Evolutionary conservation across 805 yeast species (phyloP).

Genomic region (Wickerhamiella azymoides): DNA sequence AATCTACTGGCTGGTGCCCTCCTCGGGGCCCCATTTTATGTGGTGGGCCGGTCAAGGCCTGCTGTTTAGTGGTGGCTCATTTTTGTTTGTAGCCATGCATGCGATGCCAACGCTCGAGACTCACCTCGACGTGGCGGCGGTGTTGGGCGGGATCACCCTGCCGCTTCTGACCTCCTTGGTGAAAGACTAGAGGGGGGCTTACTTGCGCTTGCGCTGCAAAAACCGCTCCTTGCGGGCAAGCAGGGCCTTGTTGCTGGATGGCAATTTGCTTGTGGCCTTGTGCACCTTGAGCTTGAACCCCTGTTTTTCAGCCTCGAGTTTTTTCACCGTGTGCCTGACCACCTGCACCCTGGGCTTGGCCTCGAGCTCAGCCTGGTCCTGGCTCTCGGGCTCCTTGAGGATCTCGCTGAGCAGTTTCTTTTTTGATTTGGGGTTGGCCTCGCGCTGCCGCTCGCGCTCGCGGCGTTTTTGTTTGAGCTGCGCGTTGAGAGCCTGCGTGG

Average conservation of each 20-base stretch:
- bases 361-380: slow-evolving; percentile 7
- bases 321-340: slow-evolving; percentile 7
- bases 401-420: slow-evolving; percentile 18
- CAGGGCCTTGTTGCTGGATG: slow-evolving; percentile 17
- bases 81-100: slow-evolving; percentile 56
- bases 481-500: slow-evolving; percentile 1
- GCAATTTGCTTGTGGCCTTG: slow-evolving; percentile 16
- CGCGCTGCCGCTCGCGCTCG: slow-evolving; percentile 11
- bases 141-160: slow-evolving; percentile 12
- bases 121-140: slow-evolving; percentile 4
- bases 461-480: slow-evolving; percentile 7
- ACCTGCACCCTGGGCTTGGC: slow-evolving; percentile 2
- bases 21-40: slow-evolving; percentile 4
- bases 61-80: slow-evolving; percentile 58
- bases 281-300: slow-evolving; percentile 20
- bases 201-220: slow-evolving; percentile 14
- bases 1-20: slow-evolving; percentile 31
- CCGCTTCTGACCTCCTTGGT: slow-evolving; percentile 17
- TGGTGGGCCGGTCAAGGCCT: slow-evolving; percentile 38
- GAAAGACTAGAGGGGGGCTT: background rate
- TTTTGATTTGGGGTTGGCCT: slow-evolving; percentile 15
- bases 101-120: slow-evolving; percentile 24
- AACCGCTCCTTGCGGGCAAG: slow-evolving; percentile 19
- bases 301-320: slow-evolving; percentile 13
- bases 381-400: slow-evolving; percentile 12